Conservation (phyloP, 1,284 basidiomycete species). For the Austroboletus novae-zelandiae region DNA sequence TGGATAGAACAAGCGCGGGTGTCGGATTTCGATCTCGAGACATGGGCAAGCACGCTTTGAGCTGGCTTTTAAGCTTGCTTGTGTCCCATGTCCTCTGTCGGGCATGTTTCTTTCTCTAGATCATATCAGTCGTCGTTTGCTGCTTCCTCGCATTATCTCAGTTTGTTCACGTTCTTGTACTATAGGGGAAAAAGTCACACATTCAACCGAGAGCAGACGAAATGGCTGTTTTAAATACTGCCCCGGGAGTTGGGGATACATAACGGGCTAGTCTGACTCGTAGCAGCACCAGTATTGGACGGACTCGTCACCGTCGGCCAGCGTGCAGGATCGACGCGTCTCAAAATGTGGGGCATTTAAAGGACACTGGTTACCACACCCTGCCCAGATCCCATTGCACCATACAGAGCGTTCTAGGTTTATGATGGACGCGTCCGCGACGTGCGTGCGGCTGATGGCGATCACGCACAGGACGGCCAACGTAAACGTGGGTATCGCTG, state of each 20-base stretch:
- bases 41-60: conserved; percentile 63
- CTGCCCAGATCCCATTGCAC: conserved; percentile 13
- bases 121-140: conserved; percentile 25
- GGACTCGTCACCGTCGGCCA: conserved; percentile 1
- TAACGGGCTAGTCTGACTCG: background rate
- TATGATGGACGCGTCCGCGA: background rate
- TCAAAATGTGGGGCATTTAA: conserved; percentile 10
- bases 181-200: conserved; percentile 17
- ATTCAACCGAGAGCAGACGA: conserved; percentile 11
- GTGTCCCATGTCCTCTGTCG: conserved; percentile 5
- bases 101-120: conserved; percentile 16
- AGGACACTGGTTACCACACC: conserved; percentile 11
- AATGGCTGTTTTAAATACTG: background rate
- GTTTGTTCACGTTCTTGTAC: conserved; percentile 30
- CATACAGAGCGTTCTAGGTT: background rate
- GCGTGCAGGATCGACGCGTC: conserved; percentile 10
- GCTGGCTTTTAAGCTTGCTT: conserved; percentile 18
- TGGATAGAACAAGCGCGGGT: conserved; percentile 55
- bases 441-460: background rate
- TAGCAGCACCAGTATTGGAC: conserved; percentile 24
- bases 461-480: background rate
- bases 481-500: background rate
- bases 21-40: conserved; percentile 56
- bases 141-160: conserved; percentile 31
- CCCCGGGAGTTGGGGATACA: no score